Evolutionary conservation across 2,329 filamentous ascomycete genomes (phyloP).

Genomic region (Aspergillus udagawae): DNA sequence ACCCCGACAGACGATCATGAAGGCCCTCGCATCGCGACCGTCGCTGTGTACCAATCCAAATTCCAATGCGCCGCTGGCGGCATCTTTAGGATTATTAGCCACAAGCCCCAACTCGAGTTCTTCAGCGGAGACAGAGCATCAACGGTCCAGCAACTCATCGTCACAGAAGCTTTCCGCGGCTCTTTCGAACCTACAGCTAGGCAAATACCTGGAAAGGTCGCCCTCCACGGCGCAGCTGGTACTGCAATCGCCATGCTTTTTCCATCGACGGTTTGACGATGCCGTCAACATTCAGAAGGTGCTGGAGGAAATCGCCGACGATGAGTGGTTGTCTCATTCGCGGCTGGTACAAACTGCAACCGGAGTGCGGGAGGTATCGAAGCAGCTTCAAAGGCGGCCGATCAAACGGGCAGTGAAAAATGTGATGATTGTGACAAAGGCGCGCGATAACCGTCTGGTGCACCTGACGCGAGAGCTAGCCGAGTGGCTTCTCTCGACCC

Average conservation of each 20-base stretch:
- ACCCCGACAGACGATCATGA: conserved; percentile 76
- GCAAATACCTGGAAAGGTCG: conserved; percentile 40
- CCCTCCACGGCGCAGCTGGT: conserved; percentile 52
- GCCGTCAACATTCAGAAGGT: conserved; percentile 93
- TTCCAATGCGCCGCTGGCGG: conserved; percentile 57
- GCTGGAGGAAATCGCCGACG: conserved; percentile 84
- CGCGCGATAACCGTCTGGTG: conserved; percentile 89
- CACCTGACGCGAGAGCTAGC: conserved; percentile 82
- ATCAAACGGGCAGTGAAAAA: conserved; percentile 89
- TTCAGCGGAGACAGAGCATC: conserved; percentile 27
- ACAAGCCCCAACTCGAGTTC: conserved; percentile 19
- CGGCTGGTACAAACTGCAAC: conserved; percentile 92
- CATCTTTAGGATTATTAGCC: conserved; percentile 60
- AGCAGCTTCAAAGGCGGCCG: conserved; percentile 86
- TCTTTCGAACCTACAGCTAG: conserved; percentile 49
- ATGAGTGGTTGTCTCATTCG: conserved; percentile 87
- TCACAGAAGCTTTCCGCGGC: conserved; percentile 61
- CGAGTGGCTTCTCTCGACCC: conserved; percentile 81
- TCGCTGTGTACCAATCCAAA: conserved; percentile 52
- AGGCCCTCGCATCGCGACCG: conserved; percentile 66
- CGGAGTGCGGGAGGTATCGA: conserved; percentile 89
- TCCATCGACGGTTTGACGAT: conserved; percentile 94
- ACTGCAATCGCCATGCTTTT: conserved; percentile 91
- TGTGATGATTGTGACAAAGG: conserved; percentile 98
- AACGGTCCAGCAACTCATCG: conserved; percentile 43